phyloP scores from a whole-genome alignment of 257 asterid genomes.

The Gentiana dahurica region DNA sequence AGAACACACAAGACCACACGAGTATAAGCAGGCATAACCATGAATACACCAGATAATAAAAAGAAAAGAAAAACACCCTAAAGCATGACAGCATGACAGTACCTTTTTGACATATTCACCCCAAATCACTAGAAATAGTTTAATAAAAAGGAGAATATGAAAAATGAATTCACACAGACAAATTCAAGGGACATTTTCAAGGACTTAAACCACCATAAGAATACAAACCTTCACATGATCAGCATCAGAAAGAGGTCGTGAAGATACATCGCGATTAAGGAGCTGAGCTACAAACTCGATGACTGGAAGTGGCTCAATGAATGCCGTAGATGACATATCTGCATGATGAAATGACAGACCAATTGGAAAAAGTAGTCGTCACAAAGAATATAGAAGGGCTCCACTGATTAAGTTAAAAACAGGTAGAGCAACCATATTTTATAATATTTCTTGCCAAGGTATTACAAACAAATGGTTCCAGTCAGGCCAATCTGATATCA shows the following conservation, averaged over 20 bases:
- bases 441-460: background rate
- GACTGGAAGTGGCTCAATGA: slow-evolving; percentile 91
- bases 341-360: slow-evolving; percentile 11
- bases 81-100: too few relatives aligned
- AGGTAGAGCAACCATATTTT: background rate
- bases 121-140: too few relatives aligned
- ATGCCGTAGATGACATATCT: slow-evolving; percentile 99
- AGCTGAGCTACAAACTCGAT: slow-evolving; percentile 80
- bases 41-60: too few relatives aligned
- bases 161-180: too few relatives aligned
- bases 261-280: slow-evolving; percentile 62
- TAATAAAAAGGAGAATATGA: too few relatives aligned
- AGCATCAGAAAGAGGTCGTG: slow-evolving; percentile 83
- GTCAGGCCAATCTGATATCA: background rate
- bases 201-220: too few relatives aligned
- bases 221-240: slow-evolving; percentile 80
- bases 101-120: too few relatives aligned
- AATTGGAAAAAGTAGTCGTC: background rate
- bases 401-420: too few relatives aligned
- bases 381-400: background rate
- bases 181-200: too few relatives aligned
- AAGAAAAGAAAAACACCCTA: too few relatives aligned
- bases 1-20: too few relatives aligned
- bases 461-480: background rate
- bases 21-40: too few relatives aligned